These are phyloP conservation scores for Candida palmyrensis DNA, from an alignment of 805 yeast species.

Conservation along the genomic window DNA sequence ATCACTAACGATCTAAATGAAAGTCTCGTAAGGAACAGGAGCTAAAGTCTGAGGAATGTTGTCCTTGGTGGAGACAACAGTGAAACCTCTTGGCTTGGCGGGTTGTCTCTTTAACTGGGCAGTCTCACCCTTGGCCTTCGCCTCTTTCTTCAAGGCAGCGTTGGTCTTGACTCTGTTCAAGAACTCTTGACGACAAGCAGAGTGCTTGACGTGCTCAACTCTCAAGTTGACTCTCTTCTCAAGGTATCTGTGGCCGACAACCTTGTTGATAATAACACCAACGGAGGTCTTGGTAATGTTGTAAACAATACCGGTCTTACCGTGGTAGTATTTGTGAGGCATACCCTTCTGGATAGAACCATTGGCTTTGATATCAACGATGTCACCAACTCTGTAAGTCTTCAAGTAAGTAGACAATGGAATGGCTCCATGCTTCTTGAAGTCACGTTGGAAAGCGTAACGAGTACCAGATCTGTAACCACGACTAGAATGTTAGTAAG, in stretches of 20 bases:
- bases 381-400: slow-evolving; percentile 98
- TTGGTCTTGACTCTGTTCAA: slow-evolving; percentile 96
- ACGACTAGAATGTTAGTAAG: slow-evolving; percentile 48
- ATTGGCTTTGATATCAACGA: slow-evolving; percentile 98
- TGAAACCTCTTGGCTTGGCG: slow-evolving; percentile 93
- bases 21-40: slow-evolving; percentile 99
- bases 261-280: slow-evolving; percentile 97
- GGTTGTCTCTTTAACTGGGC: slow-evolving; percentile 97
- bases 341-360: slow-evolving; percentile 99
- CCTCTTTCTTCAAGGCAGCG: slow-evolving; percentile 90
- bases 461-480: slow-evolving; percentile 99
- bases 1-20: slow-evolving; percentile 59
- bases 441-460: slow-evolving; percentile 99
- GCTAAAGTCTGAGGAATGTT: slow-evolving; percentile 95
- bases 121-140: slow-evolving; percentile 88
- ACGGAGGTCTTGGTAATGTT: slow-evolving; percentile 98
- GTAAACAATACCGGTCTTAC: slow-evolving; percentile 99
- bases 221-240: slow-evolving; percentile 99
- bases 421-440: slow-evolving; percentile 93
- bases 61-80: slow-evolving; percentile 74
- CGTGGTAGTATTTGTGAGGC: slow-evolving; percentile 99
- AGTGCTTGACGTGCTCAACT: slow-evolving; percentile 98
- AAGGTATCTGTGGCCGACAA: slow-evolving; percentile 97
- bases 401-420: slow-evolving; percentile 95
- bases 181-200: slow-evolving; percentile 99